phyloP scores from a whole-genome alignment of 2,329 filamentous ascomycete species.

The Fusarium drepaniforme region DNA sequence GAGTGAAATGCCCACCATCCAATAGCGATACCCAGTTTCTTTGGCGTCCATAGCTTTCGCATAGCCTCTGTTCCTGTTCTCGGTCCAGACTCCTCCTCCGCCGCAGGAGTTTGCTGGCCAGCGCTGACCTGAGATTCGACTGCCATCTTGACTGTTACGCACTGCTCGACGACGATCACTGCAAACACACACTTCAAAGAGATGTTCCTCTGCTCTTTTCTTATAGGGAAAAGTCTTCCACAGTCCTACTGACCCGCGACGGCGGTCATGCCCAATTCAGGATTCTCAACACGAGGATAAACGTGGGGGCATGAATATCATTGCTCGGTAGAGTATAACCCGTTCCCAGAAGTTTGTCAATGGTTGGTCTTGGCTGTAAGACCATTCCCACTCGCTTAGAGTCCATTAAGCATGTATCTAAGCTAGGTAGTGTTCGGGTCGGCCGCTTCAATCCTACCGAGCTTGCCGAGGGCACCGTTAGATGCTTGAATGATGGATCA shows the following conservation, averaged over 20 bases:
- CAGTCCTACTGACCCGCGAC: neutral
- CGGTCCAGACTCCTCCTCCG: neutral
- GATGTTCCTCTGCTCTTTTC: neutral
- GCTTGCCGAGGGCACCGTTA: constrained; percentile 18
- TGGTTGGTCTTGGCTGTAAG: constrained; percentile 25
- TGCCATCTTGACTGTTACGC: constrained; percentile 7
- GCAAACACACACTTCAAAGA: neutral
- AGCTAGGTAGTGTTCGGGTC: neutral
- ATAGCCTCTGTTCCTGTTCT: constrained; percentile 26
- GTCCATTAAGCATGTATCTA: constrained; percentile 5
- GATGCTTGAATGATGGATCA: neutral
- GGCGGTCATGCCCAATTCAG: constrained; percentile 24
- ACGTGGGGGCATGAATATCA: constrained; percentile 21
- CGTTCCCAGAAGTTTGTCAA: constrained; percentile 25
- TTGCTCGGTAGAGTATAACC: constrained; percentile 15
- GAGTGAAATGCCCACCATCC: constrained; percentile 1
- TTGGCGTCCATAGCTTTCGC: constrained; percentile 25
- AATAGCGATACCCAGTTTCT: constrained; percentile 15
- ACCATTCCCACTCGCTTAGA: constrained; percentile 1
- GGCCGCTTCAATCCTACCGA: neutral
- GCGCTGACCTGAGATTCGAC: neutral
- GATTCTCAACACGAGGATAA: neutral
- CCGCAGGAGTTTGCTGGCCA: neutral
- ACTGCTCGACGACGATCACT: neutral
- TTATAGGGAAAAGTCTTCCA: neutral